Evolutionary conservation across 2,329 filamentous ascomycete species (phyloP), one percentile per base, ranked within the genome.

Genomic region (Lasiodiplodia gonubiensis): DNA sequence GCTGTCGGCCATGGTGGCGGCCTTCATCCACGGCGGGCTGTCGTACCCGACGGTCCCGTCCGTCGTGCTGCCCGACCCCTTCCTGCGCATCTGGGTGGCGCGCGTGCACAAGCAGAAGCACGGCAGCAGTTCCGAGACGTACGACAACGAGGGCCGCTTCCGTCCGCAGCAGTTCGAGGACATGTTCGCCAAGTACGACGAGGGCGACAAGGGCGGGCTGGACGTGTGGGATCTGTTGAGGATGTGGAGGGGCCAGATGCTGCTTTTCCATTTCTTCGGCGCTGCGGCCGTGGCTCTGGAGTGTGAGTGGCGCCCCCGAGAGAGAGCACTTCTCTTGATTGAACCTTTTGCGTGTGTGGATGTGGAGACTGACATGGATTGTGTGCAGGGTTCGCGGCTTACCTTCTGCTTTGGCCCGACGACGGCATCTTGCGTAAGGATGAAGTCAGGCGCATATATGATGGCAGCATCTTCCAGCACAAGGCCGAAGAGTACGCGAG

Each of bases 361-460:
- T 30, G 39, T 16, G 39, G 5, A 11, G 10, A 8, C 21, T 59
- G 23, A 27, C 7, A 8, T 10, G 8, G 4, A 23, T 11, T n/a
- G 5, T n/a, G 11, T 8, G 4, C 71, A 80, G 81, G 81, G 81
- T 71, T 80, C 2, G 84, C 83, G 0, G 83, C 83, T 0, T 86
- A 84, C 67, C 71, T 87, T 18, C 76, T 89, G 53, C 75, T 87
- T 6, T 85, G 83, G 83, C 85, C 86, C 0, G 80, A 82, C 49
- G 85, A 89, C 72, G 86, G 86, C 0, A 78, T 79, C 61, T 81
- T 88, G 76, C 80, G 76, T 72, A 89, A 89, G 75, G 86, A 89
- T 54, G 86, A 89, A 64, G 79, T 86, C 21, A 74, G 84, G n/a
- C 73, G 81, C 8, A 76, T 86, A 6, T 86, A 82, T 70, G 84